Conservation (phyloP, 1,284 basidiomycete genomes). For the Cryptococcus wingfieldii region DNA sequence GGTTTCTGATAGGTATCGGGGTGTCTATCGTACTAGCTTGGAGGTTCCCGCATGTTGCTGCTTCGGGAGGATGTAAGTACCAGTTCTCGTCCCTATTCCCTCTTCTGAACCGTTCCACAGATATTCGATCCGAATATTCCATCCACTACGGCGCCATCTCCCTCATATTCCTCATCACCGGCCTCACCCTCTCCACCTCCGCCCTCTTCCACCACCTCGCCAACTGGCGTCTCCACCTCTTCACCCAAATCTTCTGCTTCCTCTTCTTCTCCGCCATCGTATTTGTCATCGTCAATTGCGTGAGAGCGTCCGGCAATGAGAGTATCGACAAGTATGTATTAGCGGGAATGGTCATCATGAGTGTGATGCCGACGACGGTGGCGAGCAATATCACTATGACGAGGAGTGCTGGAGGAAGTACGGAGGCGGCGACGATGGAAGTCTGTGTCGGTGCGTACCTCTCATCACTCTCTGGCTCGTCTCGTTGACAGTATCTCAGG, state of each 20-base stretch:
- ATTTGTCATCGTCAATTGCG: slow-evolving; percentile 30
- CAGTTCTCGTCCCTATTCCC: neutral
- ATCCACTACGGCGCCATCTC: slow-evolving; percentile 35
- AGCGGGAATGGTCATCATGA: slow-evolving; percentile 38
- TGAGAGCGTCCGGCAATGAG: slow-evolving; percentile 16
- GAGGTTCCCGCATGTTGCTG: slow-evolving; percentile 25
- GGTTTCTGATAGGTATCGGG: slow-evolving; percentile 37
- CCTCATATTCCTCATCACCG: slow-evolving; percentile 43
- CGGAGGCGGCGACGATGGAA: slow-evolving; percentile 32
- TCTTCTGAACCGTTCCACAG: slow-evolving; percentile 6
- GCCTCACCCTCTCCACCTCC: slow-evolving; percentile 30
- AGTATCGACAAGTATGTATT: slow-evolving; percentile 32
- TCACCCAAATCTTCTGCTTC: slow-evolving; percentile 35
- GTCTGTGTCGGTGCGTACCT: slow-evolving; percentile 30
- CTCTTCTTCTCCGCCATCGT: slow-evolving; percentile 37
- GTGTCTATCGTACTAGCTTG: slow-evolving; percentile 28
- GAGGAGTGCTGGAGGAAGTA: slow-evolving; percentile 33
- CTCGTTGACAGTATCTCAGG: slow-evolving; percentile 8
- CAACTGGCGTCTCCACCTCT: slow-evolving; percentile 36
- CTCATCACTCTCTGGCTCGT: neutral
- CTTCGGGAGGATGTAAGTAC: slow-evolving; percentile 21
- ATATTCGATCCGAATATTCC: slow-evolving; percentile 23
- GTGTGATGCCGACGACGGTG: slow-evolving; percentile 32
- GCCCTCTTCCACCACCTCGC: slow-evolving; percentile 21
- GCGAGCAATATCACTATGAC: slow-evolving; percentile 43